A percentile compares a stretch with the other conserved stretches of the same genome.
Conservation (phyloP, 139 green algal genomes). For the Astrephomene gubernaculifera region DNA sequence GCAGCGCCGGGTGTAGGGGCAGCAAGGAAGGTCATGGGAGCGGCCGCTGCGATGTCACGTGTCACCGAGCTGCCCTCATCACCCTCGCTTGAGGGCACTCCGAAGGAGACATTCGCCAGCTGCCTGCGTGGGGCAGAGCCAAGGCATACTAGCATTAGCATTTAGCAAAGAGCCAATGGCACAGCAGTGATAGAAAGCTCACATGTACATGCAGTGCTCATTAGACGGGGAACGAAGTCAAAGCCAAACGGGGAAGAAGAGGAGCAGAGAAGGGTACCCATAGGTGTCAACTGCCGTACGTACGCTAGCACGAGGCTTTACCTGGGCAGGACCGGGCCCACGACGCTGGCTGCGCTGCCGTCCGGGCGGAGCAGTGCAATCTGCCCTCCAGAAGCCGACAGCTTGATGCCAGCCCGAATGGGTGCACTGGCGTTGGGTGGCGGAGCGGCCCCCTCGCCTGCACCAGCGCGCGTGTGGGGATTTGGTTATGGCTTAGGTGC, state of each 20-base stretch:
- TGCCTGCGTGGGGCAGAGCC: conserved; percentile 29
- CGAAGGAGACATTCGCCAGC: conserved; percentile 33
- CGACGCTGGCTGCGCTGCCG: conserved; percentile 5
- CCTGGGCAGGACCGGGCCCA: neutral
- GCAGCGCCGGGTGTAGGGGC: conserved; percentile 40
- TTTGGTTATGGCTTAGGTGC: too few relatives aligned
- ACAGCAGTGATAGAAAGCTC: too few relatives aligned
- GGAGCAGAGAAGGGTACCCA: too few relatives aligned
- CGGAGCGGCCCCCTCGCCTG: too few relatives aligned
- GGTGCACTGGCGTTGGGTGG: too few relatives aligned
- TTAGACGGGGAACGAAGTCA: neutral
- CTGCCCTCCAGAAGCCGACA: neutral
- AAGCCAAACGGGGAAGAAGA: neutral
- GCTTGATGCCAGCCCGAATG: conserved; percentile 15
- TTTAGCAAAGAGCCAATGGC: too few relatives aligned
- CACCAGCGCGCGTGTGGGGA: too few relatives aligned
- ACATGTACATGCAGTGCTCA: neutral
- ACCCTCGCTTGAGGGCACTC: conserved; percentile 4
- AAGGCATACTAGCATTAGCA: too few relatives aligned
- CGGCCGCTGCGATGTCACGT: neutral
- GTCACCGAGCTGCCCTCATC: neutral
- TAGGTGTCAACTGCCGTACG: too few relatives aligned
- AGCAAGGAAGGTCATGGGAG: conserved; percentile 35
- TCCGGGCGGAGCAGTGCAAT: conserved; percentile 7
- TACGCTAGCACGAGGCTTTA: too few relatives aligned